These are phyloP conservation scores for Cicer cuneatum DNA, from an alignment of 306 rosid genomes.

Conservation along the genomic window DNA sequence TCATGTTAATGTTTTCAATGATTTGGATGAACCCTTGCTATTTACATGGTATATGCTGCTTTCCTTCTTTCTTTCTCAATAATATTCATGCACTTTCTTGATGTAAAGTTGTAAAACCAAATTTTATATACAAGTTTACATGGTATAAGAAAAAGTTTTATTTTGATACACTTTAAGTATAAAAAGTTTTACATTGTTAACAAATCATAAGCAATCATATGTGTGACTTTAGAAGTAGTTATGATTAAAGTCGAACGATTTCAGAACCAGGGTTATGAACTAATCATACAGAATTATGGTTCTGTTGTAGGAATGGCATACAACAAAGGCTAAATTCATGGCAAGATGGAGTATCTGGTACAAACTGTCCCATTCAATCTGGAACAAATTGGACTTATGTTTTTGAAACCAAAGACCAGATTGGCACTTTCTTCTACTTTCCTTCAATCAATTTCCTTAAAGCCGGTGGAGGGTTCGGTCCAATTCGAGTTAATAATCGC, in stretches of 20 bases:
- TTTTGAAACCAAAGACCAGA: conserved; percentile 81
- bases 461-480: conserved; percentile 83
- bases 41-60: conserved; percentile 65
- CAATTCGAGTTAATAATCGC: conserved; percentile 69
- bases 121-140: too few relatives aligned
- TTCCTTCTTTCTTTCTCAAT: background rate
- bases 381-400: conserved; percentile 71
- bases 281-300: conserved; percentile 12
- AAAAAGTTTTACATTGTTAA: too few relatives aligned
- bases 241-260: too few relatives aligned
- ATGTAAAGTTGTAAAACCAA: too few relatives aligned
- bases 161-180: too few relatives aligned
- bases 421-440: conserved; percentile 84
- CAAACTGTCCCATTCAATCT: conserved; percentile 79
- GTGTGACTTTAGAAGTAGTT: too few relatives aligned
- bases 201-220: too few relatives aligned
- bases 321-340: conserved; percentile 85
- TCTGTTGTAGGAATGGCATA: conserved; percentile 79
- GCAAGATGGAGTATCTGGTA: conserved; percentile 97
- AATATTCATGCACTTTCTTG: too few relatives aligned
- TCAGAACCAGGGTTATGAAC: background rate
- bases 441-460: conserved; percentile 83
- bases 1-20: conserved; percentile 69
- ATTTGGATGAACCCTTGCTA: conserved; percentile 72
- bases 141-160: too few relatives aligned